Base-by-base conservation (phyloP, 805 yeast species). In the Helenozyma baotianmanensis region DNA sequence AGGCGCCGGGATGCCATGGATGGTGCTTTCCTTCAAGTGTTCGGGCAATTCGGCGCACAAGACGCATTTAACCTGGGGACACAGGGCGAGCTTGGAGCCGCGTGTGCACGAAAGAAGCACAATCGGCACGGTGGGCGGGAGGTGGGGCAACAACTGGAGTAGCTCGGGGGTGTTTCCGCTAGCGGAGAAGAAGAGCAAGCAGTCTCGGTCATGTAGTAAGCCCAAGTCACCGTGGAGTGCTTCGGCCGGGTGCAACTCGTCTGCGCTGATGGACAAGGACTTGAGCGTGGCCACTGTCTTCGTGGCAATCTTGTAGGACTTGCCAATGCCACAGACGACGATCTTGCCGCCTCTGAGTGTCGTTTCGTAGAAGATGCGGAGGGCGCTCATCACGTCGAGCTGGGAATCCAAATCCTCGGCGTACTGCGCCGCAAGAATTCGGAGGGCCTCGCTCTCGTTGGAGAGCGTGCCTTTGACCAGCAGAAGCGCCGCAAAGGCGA, bases 191-290 rank as follows among this genome's bases (percentile, higher is more conserved):
- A 85, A 62, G 2, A 88, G 55, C 32, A 87, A 40, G 21, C 74
- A 62, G 42, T 82, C 85, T 12, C 69, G 70, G 16, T 71, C 74
- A 31, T 74, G 58, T 7, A 88, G 59, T 23, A 80, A 58, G 2
- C 96, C 96, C 46, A 87, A 68, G 54, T 87, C 96, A 5, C 96
- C 96, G 54, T 87, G 96, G 13, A 88, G 62, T 0, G 96, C 96
- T 40, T 87, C 96, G 4, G 84, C 63, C 0, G 96, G 95, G 51
- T 87, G 96, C 33, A 87, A 60, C 1, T 72, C 46, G 0, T 77
- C 73, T 0, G 95, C 68, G 32, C 76, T 78, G 32, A 87, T 70
- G 19, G 88, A 79, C 37, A 88, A 64, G 0, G 95, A 85, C 51
- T 82, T 84, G 56, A 87, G 62, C 4, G 95, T 87, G 8, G 96